A percentile compares a stretch with the other conserved stretches of the same genome.
These are phyloP conservation scores for Hanseniaspora lachancei DNA, from an alignment of 805 yeast genomes.

Conservation along the genomic window DNA sequence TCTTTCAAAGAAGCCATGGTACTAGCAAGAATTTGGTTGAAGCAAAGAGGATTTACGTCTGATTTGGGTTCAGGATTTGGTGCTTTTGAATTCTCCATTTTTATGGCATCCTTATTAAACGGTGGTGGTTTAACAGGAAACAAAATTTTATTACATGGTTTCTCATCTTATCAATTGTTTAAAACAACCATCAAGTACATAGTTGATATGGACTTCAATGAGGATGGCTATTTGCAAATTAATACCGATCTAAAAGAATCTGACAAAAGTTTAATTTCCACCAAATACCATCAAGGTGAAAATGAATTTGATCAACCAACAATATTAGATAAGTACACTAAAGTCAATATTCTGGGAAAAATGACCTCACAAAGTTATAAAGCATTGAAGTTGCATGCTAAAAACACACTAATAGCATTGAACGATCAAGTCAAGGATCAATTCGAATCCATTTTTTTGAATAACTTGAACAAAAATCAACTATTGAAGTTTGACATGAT, in stretches of 20 bases:
- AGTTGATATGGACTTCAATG: conserved; percentile 62
- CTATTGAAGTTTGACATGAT: conserved; percentile 53
- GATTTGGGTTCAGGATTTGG: conserved; percentile 57
- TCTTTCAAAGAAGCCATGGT: conserved; percentile 78
- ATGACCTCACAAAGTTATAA: conserved; percentile 58
- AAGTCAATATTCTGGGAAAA: conserved; percentile 68
- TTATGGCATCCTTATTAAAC: conserved; percentile 67
- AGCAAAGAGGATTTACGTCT: conserved; percentile 70
- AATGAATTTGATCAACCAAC: conserved; percentile 57
- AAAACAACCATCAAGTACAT: conserved; percentile 73
- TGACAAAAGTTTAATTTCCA: background rate
- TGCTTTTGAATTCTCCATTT: conserved; percentile 70
- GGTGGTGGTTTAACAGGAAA: conserved; percentile 74
- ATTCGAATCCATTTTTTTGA: conserved; percentile 64
- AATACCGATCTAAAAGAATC: conserved; percentile 28
- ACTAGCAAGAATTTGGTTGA: conserved; percentile 79
- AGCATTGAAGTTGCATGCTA: conserved; percentile 51
- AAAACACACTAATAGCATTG: conserved; percentile 50
- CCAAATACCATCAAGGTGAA: conserved; percentile 16
- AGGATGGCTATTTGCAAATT: conserved; percentile 54
- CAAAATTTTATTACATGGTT: conserved; percentile 69
- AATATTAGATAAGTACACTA: conserved; percentile 60
- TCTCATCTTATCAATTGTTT: conserved; percentile 84
- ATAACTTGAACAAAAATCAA: conserved; percentile 37
- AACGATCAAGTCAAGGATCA: conserved; percentile 74